Percentiles rank a stretch among this genome's conserved stretches.
Conservation (phyloP, 2,329 filamentous ascomycete genomes). For the Akanthomyces muscarius region DNA sequence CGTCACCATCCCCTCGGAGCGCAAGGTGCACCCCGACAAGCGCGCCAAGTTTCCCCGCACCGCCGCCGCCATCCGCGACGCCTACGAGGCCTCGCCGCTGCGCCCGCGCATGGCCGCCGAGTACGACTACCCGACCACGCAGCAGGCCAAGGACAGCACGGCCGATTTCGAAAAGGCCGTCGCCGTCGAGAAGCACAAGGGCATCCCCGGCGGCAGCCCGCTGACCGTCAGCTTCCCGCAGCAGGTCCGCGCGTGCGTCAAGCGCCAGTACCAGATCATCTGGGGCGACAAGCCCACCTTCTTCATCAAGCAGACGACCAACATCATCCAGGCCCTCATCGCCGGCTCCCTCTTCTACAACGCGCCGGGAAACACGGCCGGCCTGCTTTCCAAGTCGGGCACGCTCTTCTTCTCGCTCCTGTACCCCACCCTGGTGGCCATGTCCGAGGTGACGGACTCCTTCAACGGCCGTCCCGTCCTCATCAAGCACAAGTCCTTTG, state of each 20-base stretch:
- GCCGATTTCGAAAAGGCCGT: conserved; percentile 52
- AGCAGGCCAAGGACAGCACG: conserved; percentile 46
- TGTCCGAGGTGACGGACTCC: conserved; percentile 63
- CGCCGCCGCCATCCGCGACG: conserved; percentile 39
- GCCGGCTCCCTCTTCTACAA: conserved; percentile 66
- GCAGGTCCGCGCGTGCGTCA: conserved; percentile 54
- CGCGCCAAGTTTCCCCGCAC: conserved; percentile 43
- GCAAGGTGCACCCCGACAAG: conserved; percentile 49
- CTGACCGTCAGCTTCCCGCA: conserved; percentile 50
- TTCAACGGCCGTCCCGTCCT: conserved; percentile 58
- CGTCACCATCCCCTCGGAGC: conserved; percentile 63
- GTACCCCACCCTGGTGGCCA: conserved; percentile 57
- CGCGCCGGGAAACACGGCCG: conserved; percentile 51
- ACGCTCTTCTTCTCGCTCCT: conserved; percentile 62
- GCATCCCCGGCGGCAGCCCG: conserved; percentile 49
- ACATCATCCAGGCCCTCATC: conserved; percentile 57
- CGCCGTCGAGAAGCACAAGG: conserved; percentile 50
- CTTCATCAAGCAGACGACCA: conserved; percentile 57
- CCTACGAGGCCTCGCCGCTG: conserved; percentile 51
- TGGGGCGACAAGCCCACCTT: conserved; percentile 62
- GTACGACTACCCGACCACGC: conserved; percentile 52
- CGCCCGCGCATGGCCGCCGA: conserved; percentile 49
- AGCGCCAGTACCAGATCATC: conserved; percentile 61
- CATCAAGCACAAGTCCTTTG: conserved; percentile 55
- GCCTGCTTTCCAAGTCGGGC: conserved; percentile 61